Evolutionary conservation across 140 eudicot genomes (phyloP), one percentile per base, ranked within the genome.

Genomic region (Senecio squalidus): DNA sequence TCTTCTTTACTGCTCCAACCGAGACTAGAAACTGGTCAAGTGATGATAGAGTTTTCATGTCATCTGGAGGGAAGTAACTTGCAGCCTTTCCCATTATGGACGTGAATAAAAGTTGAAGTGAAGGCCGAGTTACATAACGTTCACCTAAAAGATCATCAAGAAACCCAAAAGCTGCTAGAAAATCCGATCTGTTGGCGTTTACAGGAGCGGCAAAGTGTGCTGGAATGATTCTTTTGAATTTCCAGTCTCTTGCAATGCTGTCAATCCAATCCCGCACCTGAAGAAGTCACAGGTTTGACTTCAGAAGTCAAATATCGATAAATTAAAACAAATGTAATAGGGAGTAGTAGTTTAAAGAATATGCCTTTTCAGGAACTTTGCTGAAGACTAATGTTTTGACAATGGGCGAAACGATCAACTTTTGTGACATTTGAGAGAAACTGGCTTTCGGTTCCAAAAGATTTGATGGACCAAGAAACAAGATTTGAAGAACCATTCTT

Each of bases 321-420:
- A 28, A n/a, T 27, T 15, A 15, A 23, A 48, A 10, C 17, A 49
- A 9, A 20, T 1, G 29, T 23, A 4, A 13, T 23, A 49, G 23
- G 2, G 7, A 9, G 25, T 47, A 47, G 25, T 3, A n/a, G 5
- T 17, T 45, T 7, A 6, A 25, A 5, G n/a, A 52, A 46, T 83
- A 61, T 84, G 71, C 99, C 96, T 93, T 93, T 76, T 88, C 99
- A n/a, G 96, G 99, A 76, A 88, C 99, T 84, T 93, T 93, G 77
- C 94, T 82, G 80, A 93, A 93, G 67, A 93, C 99, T 53, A 93
- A 67, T 9, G 99, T 93, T 74, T 93, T 93, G 3, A 93, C 95
- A 55, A 93, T 93, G 29, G 99, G 99, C 9, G 99, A 93, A 58
- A 93, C 99, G 18, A 93, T 93, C 53, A 93, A 74, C 76, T 93